Evolutionary conservation across 2,329 filamentous ascomycete genomes (phyloP).

Genomic region (Sporothrix pseudoabietina): DNA sequence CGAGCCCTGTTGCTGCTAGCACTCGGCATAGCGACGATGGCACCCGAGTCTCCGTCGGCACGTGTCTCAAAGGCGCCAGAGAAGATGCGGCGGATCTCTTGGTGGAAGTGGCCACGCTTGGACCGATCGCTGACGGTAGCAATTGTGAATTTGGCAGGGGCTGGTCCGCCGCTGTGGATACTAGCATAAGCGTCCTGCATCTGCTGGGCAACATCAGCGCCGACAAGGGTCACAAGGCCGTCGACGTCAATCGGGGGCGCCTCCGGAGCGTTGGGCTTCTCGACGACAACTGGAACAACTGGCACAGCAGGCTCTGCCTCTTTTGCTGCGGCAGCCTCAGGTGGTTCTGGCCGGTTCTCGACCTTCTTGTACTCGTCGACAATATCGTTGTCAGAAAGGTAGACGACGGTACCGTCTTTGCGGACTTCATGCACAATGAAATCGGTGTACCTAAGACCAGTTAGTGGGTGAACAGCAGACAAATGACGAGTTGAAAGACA

Average conservation of each 20-base stretch:
- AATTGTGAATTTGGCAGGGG: constrained; percentile 44
- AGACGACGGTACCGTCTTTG: constrained; percentile 73
- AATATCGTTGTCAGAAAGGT: constrained; percentile 53
- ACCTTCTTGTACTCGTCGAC: constrained; percentile 15
- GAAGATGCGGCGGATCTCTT: constrained; percentile 77
- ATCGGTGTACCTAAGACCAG: constrained; percentile 71
- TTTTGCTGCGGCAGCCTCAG: background rate
- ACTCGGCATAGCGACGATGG: constrained; percentile 60
- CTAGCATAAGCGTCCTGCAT: constrained; percentile 48
- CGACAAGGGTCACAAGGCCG: constrained; percentile 45
- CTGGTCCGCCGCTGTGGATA: constrained; percentile 39
- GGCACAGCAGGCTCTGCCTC: background rate
- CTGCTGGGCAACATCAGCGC: constrained; percentile 45
- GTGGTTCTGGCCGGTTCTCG: background rate
- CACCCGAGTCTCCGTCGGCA: constrained; percentile 56
- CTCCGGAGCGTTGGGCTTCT: background rate
- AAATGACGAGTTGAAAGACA: background rate
- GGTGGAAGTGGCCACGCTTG: constrained; percentile 54
- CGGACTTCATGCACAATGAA: constrained; percentile 90
- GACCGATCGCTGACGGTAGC: constrained; percentile 49
- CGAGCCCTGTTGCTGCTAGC: constrained; percentile 27
- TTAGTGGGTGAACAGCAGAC: background rate
- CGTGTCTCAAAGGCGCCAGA: constrained; percentile 73
- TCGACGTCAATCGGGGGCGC: constrained; percentile 20
- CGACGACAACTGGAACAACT: background rate